phyloP scores from a whole-genome alignment of 495 filamentous ascomycete species.

The Recurvomyces mirabilis region DNA sequence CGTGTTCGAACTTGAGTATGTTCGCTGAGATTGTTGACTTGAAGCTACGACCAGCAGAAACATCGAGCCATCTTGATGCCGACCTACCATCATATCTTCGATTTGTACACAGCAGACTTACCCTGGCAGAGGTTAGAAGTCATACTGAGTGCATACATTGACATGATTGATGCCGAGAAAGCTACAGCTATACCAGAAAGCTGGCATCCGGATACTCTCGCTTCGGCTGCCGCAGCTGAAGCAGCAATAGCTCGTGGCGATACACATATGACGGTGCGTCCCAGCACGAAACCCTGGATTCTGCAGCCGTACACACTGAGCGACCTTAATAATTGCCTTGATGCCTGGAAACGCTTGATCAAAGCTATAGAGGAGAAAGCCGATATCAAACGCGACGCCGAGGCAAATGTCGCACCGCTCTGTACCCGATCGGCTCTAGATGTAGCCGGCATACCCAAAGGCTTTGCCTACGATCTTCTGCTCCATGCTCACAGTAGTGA shows the following conservation, averaged over 20 bases:
- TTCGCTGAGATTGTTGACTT: neutral
- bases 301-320: conserved; percentile 8
- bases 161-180: conserved; percentile 16
- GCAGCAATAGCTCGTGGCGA: no score
- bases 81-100: conserved; percentile 14
- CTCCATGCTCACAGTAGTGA: neutral
- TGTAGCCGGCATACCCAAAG: conserved; percentile 2
- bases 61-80: conserved; percentile 14
- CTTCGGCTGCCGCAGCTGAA: no score
- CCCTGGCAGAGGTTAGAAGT: conserved; percentile 11
- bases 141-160: conserved; percentile 13
- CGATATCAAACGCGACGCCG: neutral
- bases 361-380: conserved; percentile 7
- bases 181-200: conserved; percentile 2
- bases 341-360: conserved; percentile 10
- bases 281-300: conserved; percentile 6
- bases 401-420: conserved; percentile 9
- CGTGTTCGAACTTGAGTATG: neutral
- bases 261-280: no score
- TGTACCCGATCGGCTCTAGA: conserved; percentile 2
- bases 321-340: conserved; percentile 6
- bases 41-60: conserved; percentile 9
- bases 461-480: conserved; percentile 14
- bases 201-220: neutral
- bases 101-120: conserved; percentile 1